These are phyloP conservation scores for Spergularia bocconei DNA, from an alignment of 148 eudicot genomes.

Conservation along the genomic window DNA sequence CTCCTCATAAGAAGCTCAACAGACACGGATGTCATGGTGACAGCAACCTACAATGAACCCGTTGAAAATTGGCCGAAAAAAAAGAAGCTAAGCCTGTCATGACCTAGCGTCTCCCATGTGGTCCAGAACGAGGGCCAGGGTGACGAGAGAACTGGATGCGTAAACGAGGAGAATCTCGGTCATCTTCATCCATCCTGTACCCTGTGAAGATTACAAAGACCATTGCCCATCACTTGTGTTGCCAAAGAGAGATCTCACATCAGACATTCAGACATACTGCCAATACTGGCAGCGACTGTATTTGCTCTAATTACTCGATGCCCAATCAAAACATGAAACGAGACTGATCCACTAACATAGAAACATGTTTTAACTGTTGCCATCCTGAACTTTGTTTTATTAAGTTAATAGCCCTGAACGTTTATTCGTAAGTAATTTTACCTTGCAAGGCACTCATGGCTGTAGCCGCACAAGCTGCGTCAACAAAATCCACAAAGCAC, in stretches of 20 bases:
- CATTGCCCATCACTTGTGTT: background rate
- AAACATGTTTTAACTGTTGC: background rate
- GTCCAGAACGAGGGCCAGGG: constrained; percentile 62
- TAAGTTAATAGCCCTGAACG: background rate
- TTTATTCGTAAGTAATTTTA: constrained; percentile 15
- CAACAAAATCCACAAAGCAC: constrained; percentile 66
- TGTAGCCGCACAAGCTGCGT: constrained; percentile 75
- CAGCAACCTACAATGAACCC: background rate
- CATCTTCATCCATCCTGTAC: constrained; percentile 70
- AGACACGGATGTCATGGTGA: background rate
- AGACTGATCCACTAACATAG: background rate
- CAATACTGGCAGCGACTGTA: background rate
- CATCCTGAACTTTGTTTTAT: too few relatives aligned
- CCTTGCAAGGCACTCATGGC: constrained; percentile 82
- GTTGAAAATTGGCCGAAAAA: background rate
- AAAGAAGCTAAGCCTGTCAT: background rate
- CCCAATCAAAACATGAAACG: background rate
- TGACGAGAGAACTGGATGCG: constrained; percentile 68
- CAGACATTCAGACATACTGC: too few relatives aligned
- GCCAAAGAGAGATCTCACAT: too few relatives aligned
- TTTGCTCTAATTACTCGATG: background rate
- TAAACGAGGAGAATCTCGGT: constrained; percentile 52
- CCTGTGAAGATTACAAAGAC: constrained; percentile 36
- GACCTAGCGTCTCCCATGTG: constrained; percentile 49
- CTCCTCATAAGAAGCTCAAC: background rate